Evolutionary conservation across 164 flowering plant species (phyloP).

Genomic region (Vitis riparia): DNA sequence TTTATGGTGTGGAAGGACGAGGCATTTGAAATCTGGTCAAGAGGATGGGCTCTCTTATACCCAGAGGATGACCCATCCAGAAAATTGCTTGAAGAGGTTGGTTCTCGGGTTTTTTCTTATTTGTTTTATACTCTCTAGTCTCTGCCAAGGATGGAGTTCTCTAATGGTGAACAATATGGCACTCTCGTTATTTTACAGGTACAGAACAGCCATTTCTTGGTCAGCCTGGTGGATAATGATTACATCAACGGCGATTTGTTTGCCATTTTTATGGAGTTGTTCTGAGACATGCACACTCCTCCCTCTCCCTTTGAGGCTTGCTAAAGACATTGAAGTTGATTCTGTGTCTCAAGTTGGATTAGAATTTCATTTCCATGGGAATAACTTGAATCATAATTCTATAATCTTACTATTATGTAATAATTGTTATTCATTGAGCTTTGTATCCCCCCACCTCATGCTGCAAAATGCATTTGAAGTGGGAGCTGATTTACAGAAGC

Average conservation of each 20-base stretch:
- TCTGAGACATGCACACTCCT: slow-evolving; percentile 22
- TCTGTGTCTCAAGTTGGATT: not conserved
- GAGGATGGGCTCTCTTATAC: slow-evolving; percentile 70
- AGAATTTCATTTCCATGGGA: not conserved
- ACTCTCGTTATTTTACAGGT: slow-evolving; percentile 45
- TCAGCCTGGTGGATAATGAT: slow-evolving; percentile 90
- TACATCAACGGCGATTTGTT: slow-evolving; percentile 75
- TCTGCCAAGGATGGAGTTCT: not conserved
- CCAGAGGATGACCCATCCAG: slow-evolving; percentile 72
- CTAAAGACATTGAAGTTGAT: not conserved
- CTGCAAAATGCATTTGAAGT: no score
- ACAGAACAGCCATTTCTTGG: slow-evolving; percentile 69
- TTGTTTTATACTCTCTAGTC: no score
- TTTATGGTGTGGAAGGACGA: slow-evolving; percentile 94
- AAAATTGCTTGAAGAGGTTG: slow-evolving; percentile 72
- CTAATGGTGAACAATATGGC: not conserved
- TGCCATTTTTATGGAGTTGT: slow-evolving; percentile 57
- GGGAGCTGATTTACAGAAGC: no score
- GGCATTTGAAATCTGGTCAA: slow-evolving; percentile 91
- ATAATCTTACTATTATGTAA: no score
- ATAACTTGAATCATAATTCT: no score
- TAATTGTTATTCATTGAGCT: no score
- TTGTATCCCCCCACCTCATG: no score
- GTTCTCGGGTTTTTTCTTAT: not conserved
- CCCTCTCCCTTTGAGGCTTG: no score